These are phyloP conservation scores for Backusella mclennaniae DNA, from an alignment of 192 early-diverging fungal species.

Conservation along the genomic window DNA sequence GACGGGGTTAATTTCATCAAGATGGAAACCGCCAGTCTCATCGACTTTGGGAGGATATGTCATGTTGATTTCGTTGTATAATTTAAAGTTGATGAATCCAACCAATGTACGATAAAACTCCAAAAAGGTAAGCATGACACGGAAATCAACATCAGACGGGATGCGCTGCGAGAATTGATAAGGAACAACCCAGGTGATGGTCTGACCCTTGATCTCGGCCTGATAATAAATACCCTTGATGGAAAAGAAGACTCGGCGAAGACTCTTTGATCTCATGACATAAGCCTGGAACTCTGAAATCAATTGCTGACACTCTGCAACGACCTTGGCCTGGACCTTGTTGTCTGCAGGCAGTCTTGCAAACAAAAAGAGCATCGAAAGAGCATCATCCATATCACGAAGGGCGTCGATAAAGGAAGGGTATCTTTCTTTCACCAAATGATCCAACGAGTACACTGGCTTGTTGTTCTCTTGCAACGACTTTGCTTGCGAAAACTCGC, in stretches of 20 bases:
- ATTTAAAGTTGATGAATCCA: constrained; percentile 93
- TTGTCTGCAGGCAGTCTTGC: constrained; percentile 80
- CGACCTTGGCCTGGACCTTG: constrained; percentile 54
- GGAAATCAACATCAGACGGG: constrained; percentile 93
- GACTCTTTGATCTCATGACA: constrained; percentile 70
- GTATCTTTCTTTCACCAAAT: constrained; percentile 94
- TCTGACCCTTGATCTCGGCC: constrained; percentile 94
- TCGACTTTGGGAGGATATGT: constrained; percentile 91
- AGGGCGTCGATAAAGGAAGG: constrained; percentile 92
- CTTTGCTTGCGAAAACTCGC: constrained; percentile 76
- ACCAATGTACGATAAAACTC: constrained; percentile 92
- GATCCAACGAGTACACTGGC: constrained; percentile 88
- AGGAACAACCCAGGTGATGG: constrained; percentile 93
- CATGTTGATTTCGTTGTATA: constrained; percentile 86
- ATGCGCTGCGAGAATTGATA: constrained; percentile 92
- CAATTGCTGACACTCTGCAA: constrained; percentile 79
- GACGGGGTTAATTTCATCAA: constrained; percentile 53
- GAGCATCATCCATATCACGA: constrained; percentile 95
- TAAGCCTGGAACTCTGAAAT: constrained; percentile 95
- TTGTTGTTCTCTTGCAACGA: constrained; percentile 68
- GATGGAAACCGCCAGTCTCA: constrained; percentile 62
- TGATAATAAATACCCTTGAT: constrained; percentile 99
- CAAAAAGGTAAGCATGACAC: constrained; percentile 96
- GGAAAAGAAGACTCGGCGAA: constrained; percentile 91
- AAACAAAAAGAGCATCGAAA: constrained; percentile 95